Conservation (phyloP, 2,329 filamentous ascomycete species). For the Xylaria sp. region DNA sequence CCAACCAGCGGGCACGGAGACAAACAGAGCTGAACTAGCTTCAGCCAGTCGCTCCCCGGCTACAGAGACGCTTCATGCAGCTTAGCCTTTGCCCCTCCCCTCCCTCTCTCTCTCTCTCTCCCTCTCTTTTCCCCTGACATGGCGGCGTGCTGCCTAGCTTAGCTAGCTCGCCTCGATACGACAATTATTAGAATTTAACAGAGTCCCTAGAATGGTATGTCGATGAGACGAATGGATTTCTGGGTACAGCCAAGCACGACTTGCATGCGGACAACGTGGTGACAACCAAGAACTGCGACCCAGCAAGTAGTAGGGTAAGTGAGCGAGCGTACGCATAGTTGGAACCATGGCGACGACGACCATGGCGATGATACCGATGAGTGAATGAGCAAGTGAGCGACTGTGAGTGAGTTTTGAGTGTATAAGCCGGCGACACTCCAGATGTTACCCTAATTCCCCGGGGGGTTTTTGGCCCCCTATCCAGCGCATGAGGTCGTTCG, state of each 20-base stretch:
- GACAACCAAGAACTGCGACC: constrained; percentile 24
- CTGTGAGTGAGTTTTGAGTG: constrained; percentile 15
- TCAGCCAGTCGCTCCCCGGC: constrained; percentile 34
- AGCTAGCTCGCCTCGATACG: constrained; percentile 32
- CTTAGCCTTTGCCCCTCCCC: constrained; percentile 16
- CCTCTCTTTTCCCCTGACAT: constrained; percentile 22
- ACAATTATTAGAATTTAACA: constrained; percentile 33
- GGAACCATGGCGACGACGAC: neutral
- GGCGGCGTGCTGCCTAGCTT: constrained; percentile 14
- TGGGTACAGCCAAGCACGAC: constrained; percentile 28
- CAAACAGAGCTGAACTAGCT: constrained; percentile 33
- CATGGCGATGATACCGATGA: neutral
- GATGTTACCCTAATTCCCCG: constrained; percentile 19
- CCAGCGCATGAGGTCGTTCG: constrained; percentile 20
- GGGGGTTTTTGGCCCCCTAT: constrained; percentile 1
- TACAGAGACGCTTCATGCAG: constrained; percentile 30
- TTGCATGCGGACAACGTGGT: constrained; percentile 18
- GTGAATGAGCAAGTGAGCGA: constrained; percentile 10
- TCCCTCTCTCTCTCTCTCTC: neutral
- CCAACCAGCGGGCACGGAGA: constrained; percentile 37
- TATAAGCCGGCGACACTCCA: constrained; percentile 22
- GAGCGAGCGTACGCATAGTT: neutral
- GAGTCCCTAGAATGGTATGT: constrained; percentile 26
- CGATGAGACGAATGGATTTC: constrained; percentile 19
- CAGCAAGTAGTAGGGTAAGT: constrained; percentile 7